These are phyloP conservation scores for Thinopyrum elongatum DNA, from an alignment of 176 grass and related monocot genomes.

Conservation along the genomic window DNA sequence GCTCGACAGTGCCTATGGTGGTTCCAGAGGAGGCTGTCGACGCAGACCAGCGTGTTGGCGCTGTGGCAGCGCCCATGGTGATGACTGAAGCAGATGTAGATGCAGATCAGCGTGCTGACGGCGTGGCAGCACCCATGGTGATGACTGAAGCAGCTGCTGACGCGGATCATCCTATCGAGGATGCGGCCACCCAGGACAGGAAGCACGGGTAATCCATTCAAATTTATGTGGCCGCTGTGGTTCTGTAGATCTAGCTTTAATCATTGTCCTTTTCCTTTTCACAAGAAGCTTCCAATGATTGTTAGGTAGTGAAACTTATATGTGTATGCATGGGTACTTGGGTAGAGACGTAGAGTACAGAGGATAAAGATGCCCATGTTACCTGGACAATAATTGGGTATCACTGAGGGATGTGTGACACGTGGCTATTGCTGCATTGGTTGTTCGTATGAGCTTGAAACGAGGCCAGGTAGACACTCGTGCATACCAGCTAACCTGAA, in stretches of 20 bases:
- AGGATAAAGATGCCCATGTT: background rate
- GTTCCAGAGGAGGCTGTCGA: background rate
- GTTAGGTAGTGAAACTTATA: background rate
- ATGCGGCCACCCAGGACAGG: constrained; percentile 31
- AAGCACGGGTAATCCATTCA: constrained; percentile 46
- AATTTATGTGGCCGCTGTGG: background rate
- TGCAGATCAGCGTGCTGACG: background rate
- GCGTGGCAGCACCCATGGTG: background rate
- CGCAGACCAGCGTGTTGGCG: background rate
- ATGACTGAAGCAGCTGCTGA: background rate
- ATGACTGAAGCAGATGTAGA: background rate
- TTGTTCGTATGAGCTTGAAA: background rate
- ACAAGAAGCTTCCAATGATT: background rate
- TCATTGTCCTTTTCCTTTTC: background rate
- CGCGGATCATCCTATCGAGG: constrained; percentile 36
- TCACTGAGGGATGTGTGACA: background rate
- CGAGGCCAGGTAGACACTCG: background rate
- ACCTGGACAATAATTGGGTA: background rate
- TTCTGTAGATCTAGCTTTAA: background rate
- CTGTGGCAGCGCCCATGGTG: background rate
- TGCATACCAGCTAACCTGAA: background rate
- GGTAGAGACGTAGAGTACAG: background rate
- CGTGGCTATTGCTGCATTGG: background rate
- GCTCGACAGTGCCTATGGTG: background rate
- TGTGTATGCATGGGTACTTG: background rate